Conservation (phyloP, 352 stramenopile genomes). For the Albugo laibachii region DNA sequence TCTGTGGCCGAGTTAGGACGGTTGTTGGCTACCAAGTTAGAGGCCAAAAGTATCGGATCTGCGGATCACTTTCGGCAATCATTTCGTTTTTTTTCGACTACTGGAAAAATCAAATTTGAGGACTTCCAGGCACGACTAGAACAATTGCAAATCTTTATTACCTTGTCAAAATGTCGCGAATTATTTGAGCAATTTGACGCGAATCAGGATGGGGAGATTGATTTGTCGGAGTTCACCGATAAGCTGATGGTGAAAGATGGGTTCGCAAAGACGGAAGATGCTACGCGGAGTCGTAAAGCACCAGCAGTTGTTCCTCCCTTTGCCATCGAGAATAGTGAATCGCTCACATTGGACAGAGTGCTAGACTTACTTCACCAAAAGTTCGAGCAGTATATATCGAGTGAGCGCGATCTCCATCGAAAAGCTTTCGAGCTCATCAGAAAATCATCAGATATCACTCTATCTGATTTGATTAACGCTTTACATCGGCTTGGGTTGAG, state of each 20-base stretch:
- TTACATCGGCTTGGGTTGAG: slow-evolving; percentile 35
- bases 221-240: slow-evolving; percentile 38
- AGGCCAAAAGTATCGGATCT: slow-evolving; percentile 24
- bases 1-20: slow-evolving; percentile 26
- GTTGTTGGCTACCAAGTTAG: slow-evolving; percentile 34
- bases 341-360: slow-evolving; percentile 34
- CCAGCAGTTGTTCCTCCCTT: not conserved
- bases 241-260: slow-evolving; percentile 26
- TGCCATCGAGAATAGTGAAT: slow-evolving; percentile 13
- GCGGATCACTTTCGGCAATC: slow-evolving; percentile 31
- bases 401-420: slow-evolving; percentile 54
- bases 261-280: not conserved
- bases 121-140: slow-evolving; percentile 36
- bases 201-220: slow-evolving; percentile 33
- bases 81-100: slow-evolving; percentile 47
- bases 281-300: not conserved
- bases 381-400: slow-evolving; percentile 40
- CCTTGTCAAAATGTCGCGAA: slow-evolving; percentile 22
- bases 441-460: slow-evolving; percentile 37
- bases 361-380: slow-evolving; percentile 30
- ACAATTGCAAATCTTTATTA: slow-evolving; percentile 38
- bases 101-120: slow-evolving; percentile 30
- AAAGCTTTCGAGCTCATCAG: slow-evolving; percentile 38
- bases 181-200: slow-evolving; percentile 46
- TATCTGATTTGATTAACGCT: slow-evolving; percentile 24